Conservation (phyloP, 495 filamentous ascomycete genomes). For the Wilcoxina mikolae region DNA sequence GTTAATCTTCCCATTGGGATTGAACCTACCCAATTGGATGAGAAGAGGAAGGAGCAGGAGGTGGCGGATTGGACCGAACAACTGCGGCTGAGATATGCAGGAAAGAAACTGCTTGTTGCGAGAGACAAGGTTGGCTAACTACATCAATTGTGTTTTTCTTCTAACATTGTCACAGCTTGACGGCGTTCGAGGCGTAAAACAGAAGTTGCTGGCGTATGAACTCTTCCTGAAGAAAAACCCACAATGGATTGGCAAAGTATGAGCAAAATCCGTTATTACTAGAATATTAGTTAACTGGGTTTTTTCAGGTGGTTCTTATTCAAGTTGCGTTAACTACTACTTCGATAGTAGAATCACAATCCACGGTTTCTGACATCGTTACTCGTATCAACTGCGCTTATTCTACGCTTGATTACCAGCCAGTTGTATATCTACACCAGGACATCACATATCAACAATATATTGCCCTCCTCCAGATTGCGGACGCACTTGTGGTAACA, state of each 20-base stretch:
- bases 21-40: constrained; percentile 58
- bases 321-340: constrained; percentile 83
- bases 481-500: constrained; percentile 82
- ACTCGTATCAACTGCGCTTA: constrained; percentile 79
- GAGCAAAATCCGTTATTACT: neutral
- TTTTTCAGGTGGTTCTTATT: constrained; percentile 55
- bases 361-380: constrained; percentile 78
- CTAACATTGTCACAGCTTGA: constrained; percentile 41
- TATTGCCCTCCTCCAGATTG: constrained; percentile 70
- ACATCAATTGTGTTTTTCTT: constrained; percentile 7
- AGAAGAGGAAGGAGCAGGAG: constrained; percentile 54
- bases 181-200: constrained; percentile 71
- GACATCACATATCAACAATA: constrained; percentile 84
- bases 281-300: constrained; percentile 5
- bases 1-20: constrained; percentile 63
- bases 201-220: constrained; percentile 85
- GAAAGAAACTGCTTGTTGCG: constrained; percentile 77
- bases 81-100: constrained; percentile 63
- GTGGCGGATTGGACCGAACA: constrained; percentile 63
- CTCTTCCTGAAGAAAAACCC: constrained; percentile 86
- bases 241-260: constrained; percentile 63
- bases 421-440: constrained; percentile 86
- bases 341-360: constrained; percentile 71
- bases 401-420: constrained; percentile 76
- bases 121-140: constrained; percentile 52